These are phyloP conservation scores for Fraxinus quadrangulata DNA, from an alignment of 257 asterid genomes.

Conservation along the genomic window DNA sequence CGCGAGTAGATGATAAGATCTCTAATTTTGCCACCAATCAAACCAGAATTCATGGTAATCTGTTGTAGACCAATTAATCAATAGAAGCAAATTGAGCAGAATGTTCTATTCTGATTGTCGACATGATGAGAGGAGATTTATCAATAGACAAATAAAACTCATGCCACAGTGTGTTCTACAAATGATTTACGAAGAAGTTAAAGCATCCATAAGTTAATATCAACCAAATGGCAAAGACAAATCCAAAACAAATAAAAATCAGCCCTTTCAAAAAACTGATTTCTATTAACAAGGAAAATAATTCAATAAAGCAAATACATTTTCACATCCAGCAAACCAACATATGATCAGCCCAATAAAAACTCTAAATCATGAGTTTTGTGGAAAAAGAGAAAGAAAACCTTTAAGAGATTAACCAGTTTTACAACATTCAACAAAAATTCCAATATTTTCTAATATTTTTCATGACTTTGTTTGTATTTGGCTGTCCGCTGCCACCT, in stretches of 20 bases:
- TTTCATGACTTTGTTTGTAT: background rate
- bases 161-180: background rate
- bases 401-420: background rate
- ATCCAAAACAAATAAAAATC: background rate
- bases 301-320: background rate
- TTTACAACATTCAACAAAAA: background rate
- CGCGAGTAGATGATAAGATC: background rate
- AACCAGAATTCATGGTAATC: background rate
- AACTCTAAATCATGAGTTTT: background rate
- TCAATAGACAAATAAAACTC: background rate
- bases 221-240: constrained; percentile 19
- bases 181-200: background rate
- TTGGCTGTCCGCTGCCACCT: constrained; percentile 5
- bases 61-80: background rate
- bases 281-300: background rate
- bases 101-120: background rate
- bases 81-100: constrained; percentile 4
- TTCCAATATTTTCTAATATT: background rate
- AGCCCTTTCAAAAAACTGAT: background rate
- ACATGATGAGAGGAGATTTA: background rate
- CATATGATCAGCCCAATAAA: background rate
- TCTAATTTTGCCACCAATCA: background rate
- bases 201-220: background rate
- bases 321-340: background rate
- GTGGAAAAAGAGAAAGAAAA: background rate